Base-by-base conservation (phyloP, 1,139 yeast genomes). In the Yamadazyma oceani region DNA sequence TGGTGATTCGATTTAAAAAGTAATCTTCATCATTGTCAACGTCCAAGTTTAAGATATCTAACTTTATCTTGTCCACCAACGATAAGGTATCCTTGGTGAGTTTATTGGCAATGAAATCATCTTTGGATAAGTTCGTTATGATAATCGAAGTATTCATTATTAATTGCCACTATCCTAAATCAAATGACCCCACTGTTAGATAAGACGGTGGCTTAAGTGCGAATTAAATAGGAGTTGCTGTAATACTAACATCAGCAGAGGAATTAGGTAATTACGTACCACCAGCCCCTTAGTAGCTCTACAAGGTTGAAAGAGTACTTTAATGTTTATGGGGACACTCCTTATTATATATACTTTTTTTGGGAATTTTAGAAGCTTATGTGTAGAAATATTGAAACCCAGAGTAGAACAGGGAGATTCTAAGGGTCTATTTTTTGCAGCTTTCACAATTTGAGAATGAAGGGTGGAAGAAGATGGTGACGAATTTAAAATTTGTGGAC, bases 31-130 rank as follows among this genome's bases (percentile, higher is more conserved):
- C 50, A 15, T 42, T 40, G n/a, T 45, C 26, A 6, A 34, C 32
- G 9, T 45, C 47, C 28, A 59, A 45, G 37, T 64, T 65, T 29
- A 67, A 53, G 1, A 68, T 55, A 3, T 55, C 51, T 35, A 64
- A 50, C 41, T 69, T 70, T 35, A 70, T 54, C 40, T 56, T 58
- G 48, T 66, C 73, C 15, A 57, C 72, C 17, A 67, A 51, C 15
- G 73, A 54, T 29, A 64, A 44, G 19, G 34, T 27, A 9, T 38
- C 40, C 12, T 46, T 44, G 7, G 51, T 41, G 12, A n/a, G 17
- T 13, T 34, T 36, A 10, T 29, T 19, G 25, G 11, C 16, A 3
- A 64, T 44, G 40, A 70, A 70, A 45, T 64, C 71, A 17, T 57
- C 54, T 40, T 54, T 62, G 26, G 43, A 31, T 39, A 70, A 53